These are phyloP conservation scores for Exophiala sp. DNA, from an alignment of 2,329 filamentous ascomycete genomes.

Conservation along the genomic window DNA sequence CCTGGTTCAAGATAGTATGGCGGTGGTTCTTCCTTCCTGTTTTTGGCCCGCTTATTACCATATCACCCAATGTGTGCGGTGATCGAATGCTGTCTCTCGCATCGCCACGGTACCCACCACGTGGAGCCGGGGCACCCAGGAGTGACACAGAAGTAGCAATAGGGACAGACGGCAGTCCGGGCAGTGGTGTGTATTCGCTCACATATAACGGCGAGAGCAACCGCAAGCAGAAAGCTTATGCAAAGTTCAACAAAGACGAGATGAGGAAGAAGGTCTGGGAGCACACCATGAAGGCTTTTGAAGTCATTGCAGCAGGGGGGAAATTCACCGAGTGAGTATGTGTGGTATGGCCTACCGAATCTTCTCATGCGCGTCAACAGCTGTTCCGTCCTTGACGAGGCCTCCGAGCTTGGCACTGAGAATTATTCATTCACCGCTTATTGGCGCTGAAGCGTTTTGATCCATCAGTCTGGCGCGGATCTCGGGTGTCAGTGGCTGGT, in stretches of 20 bases:
- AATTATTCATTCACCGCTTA: too few relatives aligned
- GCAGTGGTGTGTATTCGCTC: constrained; percentile 31
- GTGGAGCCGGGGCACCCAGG: neutral
- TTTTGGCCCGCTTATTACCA: constrained; percentile 24
- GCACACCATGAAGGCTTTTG: constrained; percentile 29
- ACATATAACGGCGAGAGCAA: constrained; percentile 20
- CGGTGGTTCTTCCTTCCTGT: constrained; percentile 21
- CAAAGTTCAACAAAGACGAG: constrained; percentile 23
- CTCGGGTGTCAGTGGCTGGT: too few relatives aligned
- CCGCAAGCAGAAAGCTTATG: constrained; percentile 18
- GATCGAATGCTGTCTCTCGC: constrained; percentile 31
- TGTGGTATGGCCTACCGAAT: too few relatives aligned
- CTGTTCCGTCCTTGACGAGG: too few relatives aligned
- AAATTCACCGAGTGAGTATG: constrained; percentile 19
- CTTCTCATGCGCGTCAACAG: too few relatives aligned
- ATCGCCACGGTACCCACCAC: constrained; percentile 22
- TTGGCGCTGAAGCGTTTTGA: too few relatives aligned
- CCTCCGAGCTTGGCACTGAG: too few relatives aligned
- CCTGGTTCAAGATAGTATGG: constrained; percentile 32
- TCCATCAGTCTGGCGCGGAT: too few relatives aligned
- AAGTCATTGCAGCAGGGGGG: constrained; percentile 25
- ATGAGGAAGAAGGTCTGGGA: constrained; percentile 25
- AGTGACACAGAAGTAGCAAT: constrained; percentile 9
- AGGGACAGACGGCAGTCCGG: constrained; percentile 25
- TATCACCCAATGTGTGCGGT: constrained; percentile 29